Base-by-base conservation (phyloP, 495 filamentous ascomycete genomes). In the Penicillium arizonense region DNA sequence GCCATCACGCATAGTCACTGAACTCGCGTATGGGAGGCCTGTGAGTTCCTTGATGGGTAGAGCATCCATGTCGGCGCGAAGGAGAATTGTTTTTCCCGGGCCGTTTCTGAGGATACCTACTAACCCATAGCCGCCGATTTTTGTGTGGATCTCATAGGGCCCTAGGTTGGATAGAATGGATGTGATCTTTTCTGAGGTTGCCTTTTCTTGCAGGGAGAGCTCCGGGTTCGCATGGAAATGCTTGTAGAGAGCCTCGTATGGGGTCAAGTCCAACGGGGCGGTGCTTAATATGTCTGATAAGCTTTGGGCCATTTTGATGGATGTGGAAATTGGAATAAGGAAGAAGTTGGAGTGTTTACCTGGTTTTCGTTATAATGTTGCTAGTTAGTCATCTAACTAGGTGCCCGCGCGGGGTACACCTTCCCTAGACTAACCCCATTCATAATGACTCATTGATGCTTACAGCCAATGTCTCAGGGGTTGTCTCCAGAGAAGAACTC, bases 191-290 rank as follows among this genome's bases (percentile, higher is more conserved):
- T 69, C 53, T 0, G 81, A 72, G 0, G 82, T 84, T 23, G 61
- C 49, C 30, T 67, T 56, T 56, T 85, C 82, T 59, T 78, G 79
- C 5, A 58, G 63, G 0, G 82, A 85, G 33, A 85, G 79, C 47
- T 83, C 82, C 3, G 82, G 82, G 47, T 83, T 63, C 3, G 74
- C 59, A 61, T 85, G 82, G 48, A 84, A 74, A 52, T 78, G 57
- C 50, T 75, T 77, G 69, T 85, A 85, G 0, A 84, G 70, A 10
- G 57, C 56, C 55, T 84, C 77, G 59, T 83, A 85, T 2, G 59
- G 59, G 6, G 39, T 13, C 2, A 82, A 42, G 30, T 74, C 57
- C 11, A 72, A 10, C 2, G 62, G 37, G 0, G 20, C 39, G 10
- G 21, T n/a, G 18, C 54, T 44, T 3, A 71, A 38, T n/a, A 67